phyloP scores from a whole-genome alignment of 2,329 filamentous ascomycete species.

The Pestalotiopsis sp. region DNA sequence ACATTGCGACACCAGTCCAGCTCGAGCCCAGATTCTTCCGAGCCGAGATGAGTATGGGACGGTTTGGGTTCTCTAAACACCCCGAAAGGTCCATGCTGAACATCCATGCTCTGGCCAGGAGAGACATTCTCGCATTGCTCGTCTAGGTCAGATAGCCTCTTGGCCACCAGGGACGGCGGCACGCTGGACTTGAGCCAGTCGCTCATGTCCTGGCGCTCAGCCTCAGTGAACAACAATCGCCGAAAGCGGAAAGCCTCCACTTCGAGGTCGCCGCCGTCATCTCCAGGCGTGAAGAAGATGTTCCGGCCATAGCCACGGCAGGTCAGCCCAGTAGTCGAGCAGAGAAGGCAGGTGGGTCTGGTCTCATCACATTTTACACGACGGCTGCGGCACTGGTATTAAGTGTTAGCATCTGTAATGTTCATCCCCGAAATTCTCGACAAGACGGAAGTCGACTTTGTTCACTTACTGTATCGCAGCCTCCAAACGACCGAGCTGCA shows the following conservation, averaged over 20 bases:
- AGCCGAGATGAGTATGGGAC: not conserved
- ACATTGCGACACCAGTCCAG: not conserved
- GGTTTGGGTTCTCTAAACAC: constrained; percentile 6
- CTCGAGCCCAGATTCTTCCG: not conserved
- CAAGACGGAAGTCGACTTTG: not conserved
- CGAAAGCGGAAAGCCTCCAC: constrained; percentile 33
- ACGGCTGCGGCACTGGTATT: constrained; percentile 35
- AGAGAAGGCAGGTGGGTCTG: constrained; percentile 36
- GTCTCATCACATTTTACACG: constrained; percentile 42
- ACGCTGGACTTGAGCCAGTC: constrained; percentile 31
- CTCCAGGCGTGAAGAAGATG: constrained; percentile 36
- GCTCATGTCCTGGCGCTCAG: constrained; percentile 40
- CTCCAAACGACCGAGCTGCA: not conserved
- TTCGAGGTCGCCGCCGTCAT: constrained; percentile 21
- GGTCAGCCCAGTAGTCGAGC: constrained; percentile 26
- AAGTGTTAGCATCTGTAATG: constrained; percentile 1
- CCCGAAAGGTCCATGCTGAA: constrained; percentile 18
- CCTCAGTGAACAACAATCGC: constrained; percentile 38
- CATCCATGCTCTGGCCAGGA: constrained; percentile 12
- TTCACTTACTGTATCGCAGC: constrained; percentile 8
- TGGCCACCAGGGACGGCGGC: constrained; percentile 24
- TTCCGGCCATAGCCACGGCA: constrained; percentile 39
- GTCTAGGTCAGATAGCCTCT: constrained; percentile 29
- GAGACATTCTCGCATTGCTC: constrained; percentile 27
- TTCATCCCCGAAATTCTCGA: not conserved